Evolutionary conservation across 495 filamentous ascomycete species (phyloP).

Genomic region (Clavariopsis aquatica): DNA sequence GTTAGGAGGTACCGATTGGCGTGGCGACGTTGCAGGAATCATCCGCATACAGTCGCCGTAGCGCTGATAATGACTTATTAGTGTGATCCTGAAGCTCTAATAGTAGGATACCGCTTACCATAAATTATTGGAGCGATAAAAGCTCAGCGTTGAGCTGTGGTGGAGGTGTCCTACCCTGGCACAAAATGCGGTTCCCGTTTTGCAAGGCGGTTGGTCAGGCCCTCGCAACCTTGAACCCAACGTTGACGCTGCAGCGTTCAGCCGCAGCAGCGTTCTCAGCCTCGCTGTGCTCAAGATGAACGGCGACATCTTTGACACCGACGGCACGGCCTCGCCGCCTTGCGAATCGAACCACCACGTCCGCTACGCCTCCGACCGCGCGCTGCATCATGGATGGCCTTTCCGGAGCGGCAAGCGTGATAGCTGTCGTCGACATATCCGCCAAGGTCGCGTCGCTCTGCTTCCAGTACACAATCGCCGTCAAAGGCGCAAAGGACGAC

Average conservation of each 20-base stretch:
- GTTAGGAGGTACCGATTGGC: constrained; percentile 17
- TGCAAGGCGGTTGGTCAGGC: constrained; percentile 1
- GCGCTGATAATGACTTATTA: constrained; percentile 15
- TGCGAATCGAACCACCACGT: constrained; percentile 19
- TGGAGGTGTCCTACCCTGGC: constrained; percentile 11
- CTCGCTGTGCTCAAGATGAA: constrained; percentile 15
- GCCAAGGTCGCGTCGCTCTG: constrained; percentile 32
- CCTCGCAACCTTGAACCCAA: not conserved
- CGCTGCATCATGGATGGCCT: constrained; percentile 27
- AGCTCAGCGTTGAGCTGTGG: constrained; percentile 9
- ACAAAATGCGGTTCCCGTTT: constrained; percentile 2
- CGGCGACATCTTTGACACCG: constrained; percentile 25
- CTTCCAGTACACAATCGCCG: constrained; percentile 32
- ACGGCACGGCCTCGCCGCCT: constrained; percentile 14
- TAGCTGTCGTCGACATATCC: constrained; percentile 30
- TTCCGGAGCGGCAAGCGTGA: not conserved
- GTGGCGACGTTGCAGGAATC: constrained; percentile 21
- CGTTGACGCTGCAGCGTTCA: constrained; percentile 9
- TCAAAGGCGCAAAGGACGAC: constrained; percentile 32
- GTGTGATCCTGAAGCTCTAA: constrained; percentile 9
- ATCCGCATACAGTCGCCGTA: constrained; percentile 7
- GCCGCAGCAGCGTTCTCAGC: constrained; percentile 21
- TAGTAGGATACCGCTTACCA: constrained; percentile 1
- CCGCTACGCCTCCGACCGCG: not conserved
- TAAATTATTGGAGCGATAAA: constrained; percentile 8